Evolutionary conservation across 768 basidiomycete genomes (phyloP).

Genomic region (Boletellus sp.): DNA sequence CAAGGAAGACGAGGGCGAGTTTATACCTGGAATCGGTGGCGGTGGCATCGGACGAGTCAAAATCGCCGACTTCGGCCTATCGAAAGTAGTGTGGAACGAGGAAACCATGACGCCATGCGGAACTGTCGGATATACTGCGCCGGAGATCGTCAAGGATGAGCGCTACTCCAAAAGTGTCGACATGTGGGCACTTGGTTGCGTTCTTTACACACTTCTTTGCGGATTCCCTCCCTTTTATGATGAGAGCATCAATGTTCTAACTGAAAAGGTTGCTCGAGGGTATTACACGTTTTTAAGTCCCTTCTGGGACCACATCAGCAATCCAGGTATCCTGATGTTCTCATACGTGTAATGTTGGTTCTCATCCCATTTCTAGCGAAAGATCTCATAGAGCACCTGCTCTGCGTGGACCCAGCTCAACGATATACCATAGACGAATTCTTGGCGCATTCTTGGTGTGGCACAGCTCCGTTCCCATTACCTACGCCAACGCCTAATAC

Average conservation of each 20-base stretch:
- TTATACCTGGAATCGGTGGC: slow-evolving; percentile 85
- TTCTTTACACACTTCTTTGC: slow-evolving; percentile 96
- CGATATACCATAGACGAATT: slow-evolving; percentile 99
- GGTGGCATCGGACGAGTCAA: slow-evolving; percentile 98
- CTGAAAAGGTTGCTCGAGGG: slow-evolving; percentile 96
- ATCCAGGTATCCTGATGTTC: slow-evolving; percentile 50
- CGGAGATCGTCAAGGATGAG: slow-evolving; percentile 99
- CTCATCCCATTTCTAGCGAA: slow-evolving; percentile 56
- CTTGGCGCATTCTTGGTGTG: slow-evolving; percentile 94
- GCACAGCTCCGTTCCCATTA: slow-evolving; percentile 56
- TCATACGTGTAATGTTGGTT: background rate
- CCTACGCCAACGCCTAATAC: slow-evolving; percentile 62
- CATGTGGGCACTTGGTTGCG: slow-evolving; percentile 99
- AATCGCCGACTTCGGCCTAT: slow-evolving; percentile 97
- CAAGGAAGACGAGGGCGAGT: slow-evolving; percentile 98
- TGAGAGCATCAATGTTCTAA: slow-evolving; percentile 95
- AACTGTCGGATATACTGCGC: slow-evolving; percentile 99
- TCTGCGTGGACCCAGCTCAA: slow-evolving; percentile 93
- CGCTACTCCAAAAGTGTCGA: slow-evolving; percentile 95
- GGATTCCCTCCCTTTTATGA: slow-evolving; percentile 99
- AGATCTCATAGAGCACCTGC: slow-evolving; percentile 89
- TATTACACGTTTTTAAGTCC: slow-evolving; percentile 98
- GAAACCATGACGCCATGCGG: slow-evolving; percentile 99
- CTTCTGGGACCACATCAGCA: slow-evolving; percentile 97
- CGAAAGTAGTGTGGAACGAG: slow-evolving; percentile 98